These are phyloP conservation scores for Arbutus unedo DNA, from an alignment of 148 eudicot species.

Conservation along the genomic window DNA sequence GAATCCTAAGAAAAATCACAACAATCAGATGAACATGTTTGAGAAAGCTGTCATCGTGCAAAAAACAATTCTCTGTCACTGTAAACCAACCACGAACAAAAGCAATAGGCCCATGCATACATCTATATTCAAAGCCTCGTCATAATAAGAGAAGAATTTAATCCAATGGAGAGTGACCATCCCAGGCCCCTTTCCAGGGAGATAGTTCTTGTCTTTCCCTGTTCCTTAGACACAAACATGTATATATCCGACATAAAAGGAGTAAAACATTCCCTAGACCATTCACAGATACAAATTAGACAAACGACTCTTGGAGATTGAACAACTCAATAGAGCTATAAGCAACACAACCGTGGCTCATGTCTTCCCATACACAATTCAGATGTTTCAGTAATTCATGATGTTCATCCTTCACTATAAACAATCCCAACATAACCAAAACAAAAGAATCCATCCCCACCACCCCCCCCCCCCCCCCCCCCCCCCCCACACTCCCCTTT, in stretches of 20 bases:
- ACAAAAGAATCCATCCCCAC: background rate
- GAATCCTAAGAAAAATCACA: background rate
- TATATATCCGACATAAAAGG: too few relatives aligned
- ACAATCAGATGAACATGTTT: constrained; percentile 2
- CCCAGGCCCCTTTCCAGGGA: background rate
- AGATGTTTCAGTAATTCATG: background rate
- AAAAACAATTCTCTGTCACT: background rate
- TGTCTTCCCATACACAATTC: background rate
- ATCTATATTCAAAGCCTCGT: background rate
- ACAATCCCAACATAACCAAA: background rate
- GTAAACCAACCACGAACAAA: background rate
- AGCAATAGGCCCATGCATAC: background rate
- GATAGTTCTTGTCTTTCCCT: background rate
- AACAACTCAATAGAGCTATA: too few relatives aligned
- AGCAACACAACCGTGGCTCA: background rate
- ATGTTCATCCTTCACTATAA: background rate
- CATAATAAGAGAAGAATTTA: background rate
- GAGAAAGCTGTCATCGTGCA: background rate
- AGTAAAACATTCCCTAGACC: background rate
- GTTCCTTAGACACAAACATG: background rate
- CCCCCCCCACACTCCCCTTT: too few relatives aligned
- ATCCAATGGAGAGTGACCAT: background rate
- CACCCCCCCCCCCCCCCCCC: too few relatives aligned
- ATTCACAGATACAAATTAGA: background rate
- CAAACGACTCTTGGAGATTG: background rate